phyloP scores from a whole-genome alignment of 78 protist genomes.

The Dictyostelium citrinum region DNA sequence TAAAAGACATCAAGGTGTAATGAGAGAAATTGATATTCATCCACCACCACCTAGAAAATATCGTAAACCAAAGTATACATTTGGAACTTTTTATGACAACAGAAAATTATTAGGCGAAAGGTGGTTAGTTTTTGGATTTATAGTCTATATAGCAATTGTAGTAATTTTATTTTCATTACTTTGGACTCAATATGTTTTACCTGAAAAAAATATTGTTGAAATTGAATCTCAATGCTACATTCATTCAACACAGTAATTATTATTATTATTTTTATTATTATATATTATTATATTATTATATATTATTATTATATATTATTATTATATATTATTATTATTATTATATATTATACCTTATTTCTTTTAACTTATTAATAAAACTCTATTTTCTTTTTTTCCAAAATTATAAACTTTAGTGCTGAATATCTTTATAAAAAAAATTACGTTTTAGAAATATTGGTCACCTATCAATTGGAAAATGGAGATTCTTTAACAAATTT shows the following conservation, averaged over 20 bases:
- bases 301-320: too few species aligned
- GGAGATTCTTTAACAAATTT: background rate
- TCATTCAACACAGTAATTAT: slow-evolving; percentile 2
- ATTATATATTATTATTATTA: too few species aligned
- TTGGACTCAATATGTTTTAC: slow-evolving; percentile 35
- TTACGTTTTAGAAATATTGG: slow-evolving; percentile 26
- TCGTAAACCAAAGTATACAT: background rate
- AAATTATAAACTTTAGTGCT: background rate
- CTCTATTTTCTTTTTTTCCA: background rate
- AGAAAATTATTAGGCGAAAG: slow-evolving; percentile 6
- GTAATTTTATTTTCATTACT: slow-evolving; percentile 8
- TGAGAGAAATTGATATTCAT: slow-evolving; percentile 23
- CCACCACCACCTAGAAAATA: slow-evolving; percentile 11
- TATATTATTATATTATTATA: too few species aligned
- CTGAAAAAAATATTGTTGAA: slow-evolving; percentile 18
- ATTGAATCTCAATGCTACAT: background rate
- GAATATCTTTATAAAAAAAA: slow-evolving; percentile 32
- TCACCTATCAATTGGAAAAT: background rate
- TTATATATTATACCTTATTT: too few species aligned
- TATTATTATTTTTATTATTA: background rate
- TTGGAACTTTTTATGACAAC: background rate
- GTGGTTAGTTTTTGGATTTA: slow-evolving; percentile 15
- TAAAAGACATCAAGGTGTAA: slow-evolving; percentile 17
- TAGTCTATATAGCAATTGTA: background rate
- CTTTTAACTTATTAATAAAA: background rate